phyloP scores from a whole-genome alignment of 108 stramenopile species.

The Fistulifera pelliculosa region DNA sequence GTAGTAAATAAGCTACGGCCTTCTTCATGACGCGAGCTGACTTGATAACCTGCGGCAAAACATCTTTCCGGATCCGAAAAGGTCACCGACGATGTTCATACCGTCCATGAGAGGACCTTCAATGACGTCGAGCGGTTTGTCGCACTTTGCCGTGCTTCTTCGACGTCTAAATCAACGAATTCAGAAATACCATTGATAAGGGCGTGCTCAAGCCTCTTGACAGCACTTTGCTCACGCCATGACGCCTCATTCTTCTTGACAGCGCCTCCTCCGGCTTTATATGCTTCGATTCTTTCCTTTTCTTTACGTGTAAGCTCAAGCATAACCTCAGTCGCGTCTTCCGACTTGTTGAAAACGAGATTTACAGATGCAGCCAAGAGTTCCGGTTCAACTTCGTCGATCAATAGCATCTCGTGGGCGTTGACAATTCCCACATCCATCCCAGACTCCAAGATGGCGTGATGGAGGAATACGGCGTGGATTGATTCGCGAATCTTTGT shows the following conservation, averaged over 20 bases:
- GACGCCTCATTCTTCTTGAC: slow-evolving; percentile 37
- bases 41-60: slow-evolving; percentile 99
- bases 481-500: slow-evolving; percentile 94
- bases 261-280: slow-evolving; percentile 59
- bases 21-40: slow-evolving; percentile 99
- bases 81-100: slow-evolving; percentile 98
- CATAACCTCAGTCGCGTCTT: slow-evolving; percentile 88
- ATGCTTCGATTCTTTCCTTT: slow-evolving; percentile 56
- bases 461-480: slow-evolving; percentile 90
- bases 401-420: slow-evolving; percentile 76
- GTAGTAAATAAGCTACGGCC: slow-evolving; percentile 97
- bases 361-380: slow-evolving; percentile 74
- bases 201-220: slow-evolving; percentile 91
- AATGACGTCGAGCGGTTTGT: slow-evolving; percentile 92
- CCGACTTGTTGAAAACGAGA: slow-evolving; percentile 65
- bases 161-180: slow-evolving; percentile 82
- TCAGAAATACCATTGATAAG: slow-evolving; percentile 98
- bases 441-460: slow-evolving; percentile 83
- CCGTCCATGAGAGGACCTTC: slow-evolving; percentile 99
- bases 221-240: slow-evolving; percentile 78
- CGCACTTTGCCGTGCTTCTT: slow-evolving; percentile 70
- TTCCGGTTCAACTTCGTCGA: slow-evolving; percentile 76
- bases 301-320: slow-evolving; percentile 75
- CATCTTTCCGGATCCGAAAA: slow-evolving; percentile 99
- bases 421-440: slow-evolving; percentile 99